These are phyloP conservation scores for Taphrina populina DNA, from an alignment of 1,139 yeast genomes.

Conservation along the genomic window DNA sequence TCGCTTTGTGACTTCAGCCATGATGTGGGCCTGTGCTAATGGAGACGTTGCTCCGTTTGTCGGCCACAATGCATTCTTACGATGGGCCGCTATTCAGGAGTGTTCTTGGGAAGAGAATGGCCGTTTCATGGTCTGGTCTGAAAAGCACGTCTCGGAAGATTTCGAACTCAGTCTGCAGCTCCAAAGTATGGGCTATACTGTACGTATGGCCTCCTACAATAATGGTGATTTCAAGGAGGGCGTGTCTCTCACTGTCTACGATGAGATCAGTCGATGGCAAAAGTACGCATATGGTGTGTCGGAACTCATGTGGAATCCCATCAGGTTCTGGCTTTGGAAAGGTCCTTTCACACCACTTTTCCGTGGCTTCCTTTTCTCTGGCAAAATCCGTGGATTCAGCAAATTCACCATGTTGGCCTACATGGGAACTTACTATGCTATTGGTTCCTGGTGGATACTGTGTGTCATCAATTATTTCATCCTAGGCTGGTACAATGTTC, in stretches of 20 bases:
- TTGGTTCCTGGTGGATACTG: conserved; percentile 36
- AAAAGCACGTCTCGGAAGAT: conserved; percentile 38
- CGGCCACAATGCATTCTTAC: conserved; percentile 38
- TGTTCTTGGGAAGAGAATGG: conserved; percentile 36
- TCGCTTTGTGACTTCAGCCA: conserved; percentile 37
- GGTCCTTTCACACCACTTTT: conserved; percentile 38
- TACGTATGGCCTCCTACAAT: conserved; percentile 35
- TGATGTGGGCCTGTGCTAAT: conserved; percentile 37
- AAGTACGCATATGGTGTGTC: conserved; percentile 38
- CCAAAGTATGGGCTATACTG: conserved; percentile 36
- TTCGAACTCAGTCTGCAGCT: conserved; percentile 38
- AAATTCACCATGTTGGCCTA: conserved; percentile 38
- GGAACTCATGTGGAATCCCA: conserved; percentile 37
- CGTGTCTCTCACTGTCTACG: conserved; percentile 38
- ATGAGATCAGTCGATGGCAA: conserved; percentile 39
- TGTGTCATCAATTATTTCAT: conserved; percentile 37
- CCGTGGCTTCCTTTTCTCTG: conserved; percentile 33
- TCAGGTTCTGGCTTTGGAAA: conserved; percentile 33
- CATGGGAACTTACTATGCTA: conserved; percentile 38
- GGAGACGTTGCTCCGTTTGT: conserved; percentile 39
- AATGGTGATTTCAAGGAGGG: conserved; percentile 38
- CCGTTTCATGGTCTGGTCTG: conserved; percentile 37
- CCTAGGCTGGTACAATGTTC: conserved; percentile 37
- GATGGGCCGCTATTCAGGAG: conserved; percentile 38
- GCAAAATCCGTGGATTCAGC: conserved; percentile 36